Percentiles rank a stretch among this genome's conserved stretches.
phyloP scores from a whole-genome alignment of 1,139 yeast species.

The Lodderomyces jiufengensis region DNA sequence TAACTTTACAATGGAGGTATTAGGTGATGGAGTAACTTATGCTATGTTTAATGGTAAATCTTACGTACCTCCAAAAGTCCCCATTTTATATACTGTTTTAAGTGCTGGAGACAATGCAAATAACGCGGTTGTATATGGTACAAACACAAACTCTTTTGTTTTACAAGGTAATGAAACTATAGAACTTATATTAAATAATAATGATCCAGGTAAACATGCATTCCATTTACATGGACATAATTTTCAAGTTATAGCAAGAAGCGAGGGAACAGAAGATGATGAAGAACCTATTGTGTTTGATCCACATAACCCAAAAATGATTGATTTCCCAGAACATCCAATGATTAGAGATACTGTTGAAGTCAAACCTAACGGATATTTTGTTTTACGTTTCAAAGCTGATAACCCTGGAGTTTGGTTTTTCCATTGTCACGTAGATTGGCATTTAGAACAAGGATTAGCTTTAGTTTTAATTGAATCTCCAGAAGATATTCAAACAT shows the following conservation, averaged over 20 bases:
- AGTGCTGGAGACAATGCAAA: constrained; percentile 55
- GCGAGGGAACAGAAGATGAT: constrained; percentile 27
- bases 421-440: constrained; percentile 64
- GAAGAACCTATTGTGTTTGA: constrained; percentile 39
- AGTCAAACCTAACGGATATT: constrained; percentile 65
- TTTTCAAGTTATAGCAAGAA: constrained; percentile 55
- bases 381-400: constrained; percentile 56
- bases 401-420: constrained; percentile 63
- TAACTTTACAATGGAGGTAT: constrained; percentile 72
- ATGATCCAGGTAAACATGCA: constrained; percentile 80
- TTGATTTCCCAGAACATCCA: constrained; percentile 47
- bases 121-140: constrained; percentile 54
- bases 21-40: constrained; percentile 79
- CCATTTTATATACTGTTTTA: constrained; percentile 72
- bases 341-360: constrained; percentile 67
- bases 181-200: constrained; percentile 66
- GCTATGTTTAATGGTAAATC: constrained; percentile 86
- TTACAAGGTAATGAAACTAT: constrained; percentile 65
- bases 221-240: constrained; percentile 83
- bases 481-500: constrained; percentile 55
- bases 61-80: constrained; percentile 78
- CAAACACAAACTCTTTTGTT: constrained; percentile 71
- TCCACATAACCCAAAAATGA: constrained; percentile 28
- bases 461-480: constrained; percentile 51
- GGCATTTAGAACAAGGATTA: constrained; percentile 63